These are phyloP conservation scores for Hibiscus syriacus DNA, from an alignment of 345 rosid species.

Conservation along the genomic window DNA sequence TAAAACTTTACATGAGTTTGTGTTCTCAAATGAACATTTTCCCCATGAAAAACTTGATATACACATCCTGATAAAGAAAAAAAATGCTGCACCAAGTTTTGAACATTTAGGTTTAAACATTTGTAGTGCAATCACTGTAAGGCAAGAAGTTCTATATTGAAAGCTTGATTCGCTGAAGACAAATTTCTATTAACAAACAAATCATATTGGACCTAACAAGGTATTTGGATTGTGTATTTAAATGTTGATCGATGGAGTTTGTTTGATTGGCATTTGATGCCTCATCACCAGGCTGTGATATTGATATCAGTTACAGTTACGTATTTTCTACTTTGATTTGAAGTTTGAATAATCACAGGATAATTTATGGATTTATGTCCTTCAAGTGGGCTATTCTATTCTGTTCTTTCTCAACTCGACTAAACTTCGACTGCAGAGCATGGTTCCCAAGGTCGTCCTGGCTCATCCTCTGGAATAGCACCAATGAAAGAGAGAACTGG, in stretches of 20 bases:
- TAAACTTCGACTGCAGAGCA: conserved; percentile 42
- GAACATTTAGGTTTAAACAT: neutral
- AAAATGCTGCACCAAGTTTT: neutral
- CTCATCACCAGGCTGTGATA: neutral
- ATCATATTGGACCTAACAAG: neutral
- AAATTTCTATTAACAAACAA: neutral
- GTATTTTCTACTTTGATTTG: neutral
- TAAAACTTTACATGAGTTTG: neutral
- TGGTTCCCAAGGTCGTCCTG: conserved; percentile 39
- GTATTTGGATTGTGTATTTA: neutral
- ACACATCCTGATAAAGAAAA: neutral
- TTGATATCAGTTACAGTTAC: neutral
- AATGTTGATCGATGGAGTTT: neutral
- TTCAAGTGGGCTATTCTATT: neutral
- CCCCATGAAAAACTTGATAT: neutral
- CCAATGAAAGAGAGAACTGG: conserved; percentile 34
- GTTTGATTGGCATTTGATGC: neutral
- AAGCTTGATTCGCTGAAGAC: neutral
- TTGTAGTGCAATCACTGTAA: neutral
- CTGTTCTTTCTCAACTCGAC: neutral
- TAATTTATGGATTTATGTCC: neutral
- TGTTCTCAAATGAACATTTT: neutral
- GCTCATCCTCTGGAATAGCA: conserved; percentile 44
- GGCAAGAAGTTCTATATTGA: neutral
- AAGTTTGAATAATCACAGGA: neutral